Evolutionary conservation across 805 yeast genomes (phyloP).

Genomic region (Lachancea thermotolerans): DNA sequence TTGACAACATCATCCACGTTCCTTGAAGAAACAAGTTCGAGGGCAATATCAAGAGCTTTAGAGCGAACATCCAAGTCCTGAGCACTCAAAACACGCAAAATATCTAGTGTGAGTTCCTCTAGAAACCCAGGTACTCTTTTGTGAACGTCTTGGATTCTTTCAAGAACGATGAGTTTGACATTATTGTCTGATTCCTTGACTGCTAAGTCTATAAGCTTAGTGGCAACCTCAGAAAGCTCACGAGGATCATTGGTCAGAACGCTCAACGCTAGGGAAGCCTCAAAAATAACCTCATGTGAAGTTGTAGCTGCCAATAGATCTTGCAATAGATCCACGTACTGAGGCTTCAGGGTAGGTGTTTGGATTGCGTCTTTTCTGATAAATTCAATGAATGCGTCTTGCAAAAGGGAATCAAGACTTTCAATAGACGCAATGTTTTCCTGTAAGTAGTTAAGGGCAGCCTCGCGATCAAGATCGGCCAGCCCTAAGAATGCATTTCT

Average conservation of each 20-base stretch:
- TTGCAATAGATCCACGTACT: constrained; percentile 64
- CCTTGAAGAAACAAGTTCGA: constrained; percentile 73
- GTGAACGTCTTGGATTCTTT: constrained; percentile 73
- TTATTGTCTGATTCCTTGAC: constrained; percentile 92
- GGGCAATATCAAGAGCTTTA: constrained; percentile 79
- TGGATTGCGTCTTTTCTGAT: constrained; percentile 71
- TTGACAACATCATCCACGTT: constrained; percentile 92
- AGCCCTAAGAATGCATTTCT: constrained; percentile 91
- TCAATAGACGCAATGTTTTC: constrained; percentile 55
- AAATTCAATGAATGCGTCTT: constrained; percentile 85
- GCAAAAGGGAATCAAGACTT: constrained; percentile 72
- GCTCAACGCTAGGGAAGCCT: constrained; percentile 79
- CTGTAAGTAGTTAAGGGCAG: constrained; percentile 77
- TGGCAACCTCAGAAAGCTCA: constrained; percentile 70
- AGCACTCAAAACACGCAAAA: constrained; percentile 75
- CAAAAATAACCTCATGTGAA: constrained; percentile 65
- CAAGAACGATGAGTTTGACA: constrained; percentile 86
- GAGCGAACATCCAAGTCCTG: constrained; percentile 88
- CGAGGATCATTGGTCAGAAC: constrained; percentile 55
- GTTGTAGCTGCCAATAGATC: constrained; percentile 65
- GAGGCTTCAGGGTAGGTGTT: constrained; percentile 57
- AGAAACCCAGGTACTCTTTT: constrained; percentile 71
- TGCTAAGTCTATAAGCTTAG: constrained; percentile 81
- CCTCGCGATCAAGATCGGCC: constrained; percentile 73
- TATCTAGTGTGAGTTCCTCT: constrained; percentile 78